Evolutionary conservation across 2,329 filamentous ascomycete genomes (phyloP).

Genomic region (Xylaria sp.): DNA sequence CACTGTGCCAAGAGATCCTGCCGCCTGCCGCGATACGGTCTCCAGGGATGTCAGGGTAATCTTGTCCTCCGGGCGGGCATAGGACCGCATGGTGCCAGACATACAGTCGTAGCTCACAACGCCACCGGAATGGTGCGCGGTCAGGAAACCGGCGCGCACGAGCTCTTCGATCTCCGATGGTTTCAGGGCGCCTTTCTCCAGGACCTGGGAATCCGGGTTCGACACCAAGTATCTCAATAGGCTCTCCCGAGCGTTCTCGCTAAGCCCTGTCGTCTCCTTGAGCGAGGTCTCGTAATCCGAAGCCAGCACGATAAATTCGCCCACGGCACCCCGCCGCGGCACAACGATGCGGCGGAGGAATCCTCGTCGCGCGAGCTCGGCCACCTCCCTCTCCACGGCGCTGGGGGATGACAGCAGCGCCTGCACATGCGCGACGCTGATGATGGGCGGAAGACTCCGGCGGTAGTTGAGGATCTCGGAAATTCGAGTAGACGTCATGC

Average conservation of each 20-base stretch:
- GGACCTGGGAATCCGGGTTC: constrained; percentile 60
- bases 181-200: constrained; percentile 49
- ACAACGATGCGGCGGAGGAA: constrained; percentile 71
- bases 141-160: constrained; percentile 75
- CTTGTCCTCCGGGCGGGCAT: constrained; percentile 63
- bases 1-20: constrained; percentile 75
- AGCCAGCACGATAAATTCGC: constrained; percentile 72
- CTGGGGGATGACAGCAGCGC: constrained; percentile 72
- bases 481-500: constrained; percentile 72
- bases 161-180: constrained; percentile 58
- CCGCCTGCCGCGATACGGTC: constrained; percentile 71
- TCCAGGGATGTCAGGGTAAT: constrained; percentile 70
- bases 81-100: constrained; percentile 53
- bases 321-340: constrained; percentile 68
- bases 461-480: constrained; percentile 73
- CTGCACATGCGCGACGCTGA: constrained; percentile 74
- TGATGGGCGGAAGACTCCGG: constrained; percentile 68
- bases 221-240: constrained; percentile 64
- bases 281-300: constrained; percentile 66
- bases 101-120: constrained; percentile 49
- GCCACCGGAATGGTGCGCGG: constrained; percentile 55
- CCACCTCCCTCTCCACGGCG: constrained; percentile 73
- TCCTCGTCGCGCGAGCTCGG: constrained; percentile 67
- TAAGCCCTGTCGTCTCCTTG: constrained; percentile 50
- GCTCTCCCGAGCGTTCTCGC: constrained; percentile 58